Percentiles rank a stretch among this genome's conserved stretches.
These are phyloP conservation scores for Teratosphaeria epicoccoides DNA, from an alignment of 2,329 filamentous ascomycete species.

Conservation along the genomic window DNA sequence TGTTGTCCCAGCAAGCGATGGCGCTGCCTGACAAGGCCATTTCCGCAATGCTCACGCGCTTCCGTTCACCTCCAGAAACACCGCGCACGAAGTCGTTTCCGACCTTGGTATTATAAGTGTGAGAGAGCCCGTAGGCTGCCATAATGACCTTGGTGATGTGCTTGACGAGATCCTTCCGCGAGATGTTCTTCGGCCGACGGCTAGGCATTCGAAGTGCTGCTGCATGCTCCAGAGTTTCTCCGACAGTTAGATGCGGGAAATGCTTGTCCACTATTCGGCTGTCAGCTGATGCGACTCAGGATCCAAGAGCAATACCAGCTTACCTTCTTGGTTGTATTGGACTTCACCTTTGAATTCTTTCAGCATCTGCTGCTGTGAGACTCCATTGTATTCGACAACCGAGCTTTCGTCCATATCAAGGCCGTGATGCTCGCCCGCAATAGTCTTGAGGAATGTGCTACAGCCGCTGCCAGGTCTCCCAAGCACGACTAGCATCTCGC, in stretches of 20 bases:
- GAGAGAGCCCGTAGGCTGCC: conserved; percentile 43
- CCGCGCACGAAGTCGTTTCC: conserved; percentile 51
- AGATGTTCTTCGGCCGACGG: conserved; percentile 25
- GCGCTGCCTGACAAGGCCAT: conserved; percentile 32
- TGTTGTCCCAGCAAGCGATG: conserved; percentile 37
- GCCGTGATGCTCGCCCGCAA: conserved; percentile 51
- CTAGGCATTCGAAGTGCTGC: conserved; percentile 42
- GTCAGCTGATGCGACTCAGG: too few species aligned
- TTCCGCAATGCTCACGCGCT: conserved; percentile 52
- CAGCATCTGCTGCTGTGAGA: conserved; percentile 31
- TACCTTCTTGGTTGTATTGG: conserved; percentile 35
- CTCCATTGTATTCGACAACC: conserved; percentile 52
- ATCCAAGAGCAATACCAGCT: conserved; percentile 2
- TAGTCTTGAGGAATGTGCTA: conserved; percentile 52
- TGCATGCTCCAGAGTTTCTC: conserved; percentile 47
- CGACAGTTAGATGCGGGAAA: conserved; percentile 48
- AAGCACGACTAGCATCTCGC: conserved; percentile 39
- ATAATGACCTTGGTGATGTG: conserved; percentile 42
- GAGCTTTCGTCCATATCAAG: conserved; percentile 43
- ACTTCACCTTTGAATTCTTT: conserved; percentile 36
- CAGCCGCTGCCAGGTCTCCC: conserved; percentile 47
- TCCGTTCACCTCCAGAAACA: conserved; percentile 44
- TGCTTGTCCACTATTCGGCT: conserved; percentile 35
- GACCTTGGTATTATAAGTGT: conserved; percentile 47
- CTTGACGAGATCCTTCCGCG: conserved; percentile 35